phyloP scores from a whole-genome alignment of 768 basidiomycete species.

The Ephemerocybe angulata region DNA sequence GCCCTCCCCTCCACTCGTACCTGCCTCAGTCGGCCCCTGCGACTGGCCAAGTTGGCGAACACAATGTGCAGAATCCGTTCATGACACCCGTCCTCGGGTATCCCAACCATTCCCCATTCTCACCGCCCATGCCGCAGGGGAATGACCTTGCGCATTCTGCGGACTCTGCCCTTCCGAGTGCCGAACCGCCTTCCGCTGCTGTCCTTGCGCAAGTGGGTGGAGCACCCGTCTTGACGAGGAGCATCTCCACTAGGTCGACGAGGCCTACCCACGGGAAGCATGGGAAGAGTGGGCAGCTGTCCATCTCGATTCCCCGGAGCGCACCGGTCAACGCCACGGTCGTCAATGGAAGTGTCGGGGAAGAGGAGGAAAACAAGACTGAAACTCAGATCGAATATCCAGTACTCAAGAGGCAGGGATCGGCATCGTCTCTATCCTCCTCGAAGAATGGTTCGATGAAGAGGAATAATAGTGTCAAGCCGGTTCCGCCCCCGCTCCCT shows the following conservation, averaged over 20 bases:
- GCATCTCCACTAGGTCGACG: not conserved
- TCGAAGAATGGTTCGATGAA: slow-evolving; percentile 14
- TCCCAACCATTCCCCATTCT: slow-evolving; percentile 32
- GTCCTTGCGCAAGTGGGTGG: slow-evolving; percentile 9
- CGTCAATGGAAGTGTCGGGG: not conserved
- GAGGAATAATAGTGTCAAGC: slow-evolving; percentile 13
- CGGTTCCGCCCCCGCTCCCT: slow-evolving; percentile 17
- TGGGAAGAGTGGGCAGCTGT: slow-evolving; percentile 2
- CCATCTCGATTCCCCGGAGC: slow-evolving; percentile 7
- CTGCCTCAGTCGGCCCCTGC: slow-evolving; percentile 25
- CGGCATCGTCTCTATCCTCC: not conserved
- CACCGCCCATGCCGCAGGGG: slow-evolving; percentile 19
- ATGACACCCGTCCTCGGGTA: slow-evolving; percentile 23
- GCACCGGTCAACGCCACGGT: not conserved
- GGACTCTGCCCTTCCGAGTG: not conserved
- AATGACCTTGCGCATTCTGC: slow-evolving; percentile 25
- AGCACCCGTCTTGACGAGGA: slow-evolving; percentile 6
- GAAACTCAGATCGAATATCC: slow-evolving; percentile 5
- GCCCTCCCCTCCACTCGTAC: not conserved
- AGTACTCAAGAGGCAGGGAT: slow-evolving; percentile 13
- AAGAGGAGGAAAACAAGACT: not conserved
- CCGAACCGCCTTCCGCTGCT: not conserved
- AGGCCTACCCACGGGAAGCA: not conserved
- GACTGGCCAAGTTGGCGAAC: slow-evolving; percentile 33
- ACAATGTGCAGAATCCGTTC: slow-evolving; percentile 34